Percentiles rank a stretch among this genome's conserved stretches.
phyloP scores from a whole-genome alignment of 306 rosid genomes.

The Trichosanthes cucumerina region DNA sequence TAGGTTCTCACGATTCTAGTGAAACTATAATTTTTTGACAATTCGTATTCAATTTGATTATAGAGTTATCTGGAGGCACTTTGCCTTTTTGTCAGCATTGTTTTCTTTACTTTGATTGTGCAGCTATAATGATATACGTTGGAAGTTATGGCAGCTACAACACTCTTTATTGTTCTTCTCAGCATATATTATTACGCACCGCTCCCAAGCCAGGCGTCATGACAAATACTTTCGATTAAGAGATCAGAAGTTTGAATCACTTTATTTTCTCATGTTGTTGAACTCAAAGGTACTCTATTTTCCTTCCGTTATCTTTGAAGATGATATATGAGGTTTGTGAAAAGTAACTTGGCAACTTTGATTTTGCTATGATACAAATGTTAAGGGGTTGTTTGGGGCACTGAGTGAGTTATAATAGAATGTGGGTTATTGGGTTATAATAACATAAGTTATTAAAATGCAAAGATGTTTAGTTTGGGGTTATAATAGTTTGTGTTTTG shows the following conservation, averaged over 20 bases:
- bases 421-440: no score
- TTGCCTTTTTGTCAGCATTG: neutral
- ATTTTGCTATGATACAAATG: neutral
- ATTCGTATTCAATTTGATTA: conserved; percentile 1
- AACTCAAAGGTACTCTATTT: neutral
- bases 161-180: neutral
- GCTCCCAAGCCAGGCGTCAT: neutral
- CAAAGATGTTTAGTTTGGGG: no score
- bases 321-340: neutral
- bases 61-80: neutral
- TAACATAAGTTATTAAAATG: no score
- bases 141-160: neutral
- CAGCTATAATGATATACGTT: neutral
- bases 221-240: no score
- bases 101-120: neutral
- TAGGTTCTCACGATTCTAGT: neutral
- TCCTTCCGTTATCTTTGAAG: neutral
- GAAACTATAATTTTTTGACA: conserved; percentile 2
- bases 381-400: no score
- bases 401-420: no score
- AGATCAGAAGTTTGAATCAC: no score
- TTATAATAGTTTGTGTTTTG: no score
- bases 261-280: no score
- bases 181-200: neutral
- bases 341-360: neutral